Base-by-base conservation (phyloP, 495 filamentous ascomycete genomes). In the Pseudevernia furfuracea region DNA sequence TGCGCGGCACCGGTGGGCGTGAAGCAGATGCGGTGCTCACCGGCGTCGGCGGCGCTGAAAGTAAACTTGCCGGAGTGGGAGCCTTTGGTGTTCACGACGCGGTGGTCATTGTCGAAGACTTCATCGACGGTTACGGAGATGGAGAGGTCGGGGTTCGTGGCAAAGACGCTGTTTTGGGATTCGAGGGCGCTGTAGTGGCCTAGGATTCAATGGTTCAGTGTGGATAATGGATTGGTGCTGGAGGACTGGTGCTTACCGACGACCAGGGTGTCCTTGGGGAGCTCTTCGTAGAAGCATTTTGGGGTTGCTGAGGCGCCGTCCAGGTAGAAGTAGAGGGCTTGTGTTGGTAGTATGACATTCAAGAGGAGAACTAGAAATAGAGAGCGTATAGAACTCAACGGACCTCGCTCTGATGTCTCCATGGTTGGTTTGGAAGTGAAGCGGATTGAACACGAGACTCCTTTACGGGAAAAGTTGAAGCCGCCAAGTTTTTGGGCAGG, bases 211-310 rank as follows among this genome's bases (percentile, higher is more conserved):
- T 56, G 57, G 2, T 17, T 66, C 1, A 58, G 30, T 25, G 9
- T 23, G 36, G 9, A 52, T 25, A 41, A 19, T 4, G 38, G 1
- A 56, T 34, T 34, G 25, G n/a, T 6, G 34, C 23, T 32, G 52
- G 15, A 21, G 23, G 12, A 30, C 23, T 67, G 81, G 4, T 61
- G 23, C 69, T 64, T 80, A 90, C 88, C 94, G 49, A 96, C 92
- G 58, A 98, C 93, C 19, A 98, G 78, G 3, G 94, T 98, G 78
- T 97, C 95, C 79, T 97, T 96, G 58, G 92, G 95, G 55, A 98
- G 84, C 76, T 97, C 95, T 80, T 98, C 94, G 78, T 89, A 96
- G 86, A 98, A 97, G 78, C 94, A 98, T 74, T 89, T 91, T 67
- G 87, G 83, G 71, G 87, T 89, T 68, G 87, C 81, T 71, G 80